A percentile compares a stretch with the other conserved stretches of the same genome.
Evolutionary conservation across 1,139 yeast genomes (phyloP).

Genomic region (Starmera stellimalicola): DNA sequence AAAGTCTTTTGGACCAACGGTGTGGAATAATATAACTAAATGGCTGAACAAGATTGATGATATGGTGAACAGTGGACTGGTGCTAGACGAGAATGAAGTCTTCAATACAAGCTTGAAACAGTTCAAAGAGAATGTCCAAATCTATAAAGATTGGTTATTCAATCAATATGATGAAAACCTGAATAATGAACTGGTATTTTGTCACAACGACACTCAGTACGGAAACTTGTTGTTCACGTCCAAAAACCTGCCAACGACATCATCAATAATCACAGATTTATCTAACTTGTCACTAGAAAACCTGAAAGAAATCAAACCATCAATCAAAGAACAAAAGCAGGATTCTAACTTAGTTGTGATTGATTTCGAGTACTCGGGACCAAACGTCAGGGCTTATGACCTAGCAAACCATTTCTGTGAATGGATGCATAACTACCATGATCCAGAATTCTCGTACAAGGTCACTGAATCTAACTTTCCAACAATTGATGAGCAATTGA

Average conservation of each 20-base stretch:
- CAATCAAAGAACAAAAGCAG: constrained; percentile 31
- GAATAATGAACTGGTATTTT: constrained; percentile 51
- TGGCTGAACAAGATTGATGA: constrained; percentile 58
- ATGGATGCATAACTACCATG: constrained; percentile 94
- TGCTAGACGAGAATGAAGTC: constrained; percentile 31
- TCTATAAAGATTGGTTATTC: constrained; percentile 57
- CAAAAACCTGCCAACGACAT: constrained; percentile 16
- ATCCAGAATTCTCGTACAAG: constrained; percentile 49
- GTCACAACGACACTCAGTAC: constrained; percentile 94
- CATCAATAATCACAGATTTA: constrained; percentile 20
- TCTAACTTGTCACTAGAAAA: constrained; percentile 26
- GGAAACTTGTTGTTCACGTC: constrained; percentile 65
- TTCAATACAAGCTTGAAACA: constrained; percentile 39
- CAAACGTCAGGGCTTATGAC: constrained; percentile 87
- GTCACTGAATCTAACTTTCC: constrained; percentile 57
- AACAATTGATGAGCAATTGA: constrained; percentile 51
- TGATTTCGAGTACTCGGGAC: constrained; percentile 93
- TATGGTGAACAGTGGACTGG: constrained; percentile 23
- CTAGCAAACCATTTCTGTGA: constrained; percentile 84
- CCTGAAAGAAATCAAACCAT: constrained; percentile 23
- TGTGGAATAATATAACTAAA: constrained; percentile 61
- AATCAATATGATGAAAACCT: constrained; percentile 36
- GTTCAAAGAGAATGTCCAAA: constrained; percentile 37
- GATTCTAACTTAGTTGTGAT: constrained; percentile 84
- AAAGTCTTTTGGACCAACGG: constrained; percentile 46